These are phyloP conservation scores for Neurospora terricola DNA, from an alignment of 495 filamentous ascomycete species.

Conservation along the genomic window DNA sequence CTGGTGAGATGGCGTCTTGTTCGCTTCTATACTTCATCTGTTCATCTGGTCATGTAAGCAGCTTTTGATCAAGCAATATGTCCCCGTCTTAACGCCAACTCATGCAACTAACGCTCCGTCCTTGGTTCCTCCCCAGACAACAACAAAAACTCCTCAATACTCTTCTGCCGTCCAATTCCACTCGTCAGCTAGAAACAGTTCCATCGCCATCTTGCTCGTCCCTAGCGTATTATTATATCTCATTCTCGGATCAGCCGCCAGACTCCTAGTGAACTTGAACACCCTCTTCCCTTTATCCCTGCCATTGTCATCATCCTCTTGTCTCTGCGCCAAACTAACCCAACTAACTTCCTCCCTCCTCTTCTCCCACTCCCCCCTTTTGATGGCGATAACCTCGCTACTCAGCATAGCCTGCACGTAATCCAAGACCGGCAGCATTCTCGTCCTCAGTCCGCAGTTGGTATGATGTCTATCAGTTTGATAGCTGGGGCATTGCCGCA, in stretches of 20 bases:
- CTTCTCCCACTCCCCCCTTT: conserved; percentile 34
- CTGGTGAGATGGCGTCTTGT: not conserved
- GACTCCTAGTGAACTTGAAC: conserved; percentile 31
- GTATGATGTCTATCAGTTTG: conserved; percentile 69
- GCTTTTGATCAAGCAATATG: not conserved
- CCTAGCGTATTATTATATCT: conserved; percentile 30
- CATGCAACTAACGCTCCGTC: not conserved
- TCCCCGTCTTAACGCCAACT: not conserved
- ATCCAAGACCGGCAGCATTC: conserved; percentile 58
- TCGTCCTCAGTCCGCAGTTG: conserved; percentile 64
- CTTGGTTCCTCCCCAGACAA: not conserved
- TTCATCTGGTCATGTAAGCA: not conserved
- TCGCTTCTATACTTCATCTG: not conserved
- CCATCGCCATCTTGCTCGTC: conserved; percentile 31
- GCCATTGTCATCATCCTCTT: not conserved
- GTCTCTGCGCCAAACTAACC: conserved; percentile 9
- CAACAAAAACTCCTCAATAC: not conserved
- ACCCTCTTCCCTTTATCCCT: conserved; percentile 10
- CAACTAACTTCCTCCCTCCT: conserved; percentile 24
- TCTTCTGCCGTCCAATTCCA: conserved; percentile 51
- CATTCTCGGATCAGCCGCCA: conserved; percentile 30
- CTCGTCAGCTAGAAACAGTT: conserved; percentile 47
- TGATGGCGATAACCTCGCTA: conserved; percentile 34
- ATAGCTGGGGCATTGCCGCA: conserved; percentile 54
- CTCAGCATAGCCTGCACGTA: conserved; percentile 46